These are phyloP conservation scores for Kalmanozyma brasiliensis DNA, from an alignment of 1,284 basidiomycete species.

Conservation along the genomic window DNA sequence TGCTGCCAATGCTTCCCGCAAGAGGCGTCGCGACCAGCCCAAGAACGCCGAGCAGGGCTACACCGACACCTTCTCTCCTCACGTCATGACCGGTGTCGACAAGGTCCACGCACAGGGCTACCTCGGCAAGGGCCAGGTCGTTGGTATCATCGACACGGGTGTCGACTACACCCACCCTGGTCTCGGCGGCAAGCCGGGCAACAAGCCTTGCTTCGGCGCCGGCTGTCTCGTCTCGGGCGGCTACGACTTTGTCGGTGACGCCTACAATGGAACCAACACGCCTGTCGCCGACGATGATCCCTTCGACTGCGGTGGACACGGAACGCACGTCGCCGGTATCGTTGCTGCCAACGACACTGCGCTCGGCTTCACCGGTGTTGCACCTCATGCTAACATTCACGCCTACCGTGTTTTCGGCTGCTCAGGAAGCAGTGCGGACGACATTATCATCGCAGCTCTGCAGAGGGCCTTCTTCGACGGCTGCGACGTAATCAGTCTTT, in stretches of 20 bases:
- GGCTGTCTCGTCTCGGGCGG: conserved; percentile 52
- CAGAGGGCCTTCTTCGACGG: conserved; percentile 62
- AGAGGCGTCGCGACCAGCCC: conserved; percentile 41
- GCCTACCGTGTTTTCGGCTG: conserved; percentile 70
- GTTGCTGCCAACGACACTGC: conserved; percentile 73
- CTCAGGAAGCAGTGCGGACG: conserved; percentile 61
- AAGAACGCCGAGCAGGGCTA: conserved; percentile 27
- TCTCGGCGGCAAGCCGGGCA: conserved; percentile 71
- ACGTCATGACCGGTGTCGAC: conserved; percentile 69
- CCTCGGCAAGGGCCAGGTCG: conserved; percentile 72
- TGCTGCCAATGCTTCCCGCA: conserved; percentile 13
- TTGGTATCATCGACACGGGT: conserved; percentile 72
- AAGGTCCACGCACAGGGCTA: conserved; percentile 72
- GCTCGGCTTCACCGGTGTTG: conserved; percentile 56
- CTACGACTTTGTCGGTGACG: conserved; percentile 64
- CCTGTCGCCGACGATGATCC: conserved; percentile 69
- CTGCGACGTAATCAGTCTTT: conserved; percentile 75
- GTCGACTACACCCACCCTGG: conserved; percentile 75
- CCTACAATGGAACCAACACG: conserved; percentile 64
- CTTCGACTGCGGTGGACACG: conserved; percentile 66
- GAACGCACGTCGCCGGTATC: conserved; percentile 76
- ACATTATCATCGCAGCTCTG: conserved; percentile 69
- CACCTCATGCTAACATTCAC: conserved; percentile 54
- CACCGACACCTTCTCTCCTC: conserved; percentile 52
- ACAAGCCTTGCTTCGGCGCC: conserved; percentile 50